Conservation (phyloP, 495 filamentous ascomycete genomes). For the Aspergillus diversus region DNA sequence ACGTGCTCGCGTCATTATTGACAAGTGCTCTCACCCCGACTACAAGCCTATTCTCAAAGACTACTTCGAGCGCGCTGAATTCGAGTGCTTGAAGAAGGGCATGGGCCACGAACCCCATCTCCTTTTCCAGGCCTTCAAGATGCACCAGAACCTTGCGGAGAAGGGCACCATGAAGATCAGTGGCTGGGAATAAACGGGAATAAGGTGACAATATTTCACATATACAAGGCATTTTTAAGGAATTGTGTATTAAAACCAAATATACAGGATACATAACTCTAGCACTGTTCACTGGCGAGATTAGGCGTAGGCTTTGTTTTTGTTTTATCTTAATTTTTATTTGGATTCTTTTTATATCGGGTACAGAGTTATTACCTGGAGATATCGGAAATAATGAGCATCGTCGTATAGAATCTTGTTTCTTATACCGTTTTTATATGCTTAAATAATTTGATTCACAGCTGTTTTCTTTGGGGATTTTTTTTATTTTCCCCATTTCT, state of each 20-base stretch:
- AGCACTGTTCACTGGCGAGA: not conserved
- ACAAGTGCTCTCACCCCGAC: conserved; percentile 85
- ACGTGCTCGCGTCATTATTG: conserved; percentile 82
- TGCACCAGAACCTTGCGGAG: conserved; percentile 81
- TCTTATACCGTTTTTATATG: too few species aligned
- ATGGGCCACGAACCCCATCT: conserved; percentile 91
- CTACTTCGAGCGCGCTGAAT: conserved; percentile 87
- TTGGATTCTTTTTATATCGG: not conserved
- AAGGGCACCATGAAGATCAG: conserved; percentile 84
- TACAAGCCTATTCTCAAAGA: conserved; percentile 81
- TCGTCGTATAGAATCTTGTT: too few species aligned
- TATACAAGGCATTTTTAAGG: too few species aligned
- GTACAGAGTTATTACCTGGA: not conserved
- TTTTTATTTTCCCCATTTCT: too few species aligned
- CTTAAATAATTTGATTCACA: too few species aligned
- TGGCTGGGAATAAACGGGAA: conserved; percentile 50
- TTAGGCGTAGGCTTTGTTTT: conserved; percentile 1
- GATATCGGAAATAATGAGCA: conserved; percentile 3
- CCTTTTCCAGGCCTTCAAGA: conserved; percentile 82
- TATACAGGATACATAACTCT: not conserved
- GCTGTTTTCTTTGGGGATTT: too few species aligned
- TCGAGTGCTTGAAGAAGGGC: conserved; percentile 83
- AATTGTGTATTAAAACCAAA: too few species aligned
- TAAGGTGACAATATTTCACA: not conserved
- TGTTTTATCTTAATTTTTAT: not conserved